Evolutionary conservation across 176 grass and related monocot genomes (phyloP).

Genomic region (Raddia distichophylla): DNA sequence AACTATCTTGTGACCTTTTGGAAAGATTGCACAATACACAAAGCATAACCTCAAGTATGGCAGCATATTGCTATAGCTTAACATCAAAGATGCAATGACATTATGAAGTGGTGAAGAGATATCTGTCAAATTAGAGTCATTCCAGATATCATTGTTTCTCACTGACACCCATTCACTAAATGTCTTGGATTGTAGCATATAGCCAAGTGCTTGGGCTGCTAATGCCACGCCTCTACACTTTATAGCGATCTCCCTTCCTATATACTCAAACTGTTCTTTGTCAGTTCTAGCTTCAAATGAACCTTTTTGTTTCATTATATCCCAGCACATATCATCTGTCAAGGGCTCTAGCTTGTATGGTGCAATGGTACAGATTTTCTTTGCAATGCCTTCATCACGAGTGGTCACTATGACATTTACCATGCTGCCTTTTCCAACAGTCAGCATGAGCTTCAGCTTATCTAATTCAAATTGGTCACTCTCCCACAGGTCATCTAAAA

Average conservation of each 20-base stretch:
- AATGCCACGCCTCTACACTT: constrained; percentile 43
- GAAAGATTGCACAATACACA: constrained; percentile 8
- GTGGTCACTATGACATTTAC: constrained; percentile 40
- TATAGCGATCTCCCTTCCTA: constrained; percentile 24
- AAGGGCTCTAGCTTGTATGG: constrained; percentile 18
- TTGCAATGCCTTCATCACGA: neutral
- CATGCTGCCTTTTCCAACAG: neutral
- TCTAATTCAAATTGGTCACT: neutral
- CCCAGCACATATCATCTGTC: constrained; percentile 30
- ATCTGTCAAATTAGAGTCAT: neutral
- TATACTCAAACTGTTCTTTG: neutral
- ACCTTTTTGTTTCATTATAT: constrained; percentile 33
- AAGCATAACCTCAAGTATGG: neutral
- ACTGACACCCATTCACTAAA: neutral
- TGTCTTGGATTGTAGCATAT: neutral
- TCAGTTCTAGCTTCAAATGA: neutral
- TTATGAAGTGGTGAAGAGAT: neutral
- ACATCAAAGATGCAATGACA: constrained; percentile 30
- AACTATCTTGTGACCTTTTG: neutral
- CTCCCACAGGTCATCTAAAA: constrained; percentile 53
- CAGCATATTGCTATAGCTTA: constrained; percentile 32
- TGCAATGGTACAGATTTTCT: neutral
- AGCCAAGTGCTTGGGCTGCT: constrained; percentile 40
- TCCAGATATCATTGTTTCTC: constrained; percentile 15
- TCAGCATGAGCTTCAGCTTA: neutral